phyloP scores from a whole-genome alignment of 2,329 filamentous ascomycete species.

The Sporothrix variecibatus region DNA sequence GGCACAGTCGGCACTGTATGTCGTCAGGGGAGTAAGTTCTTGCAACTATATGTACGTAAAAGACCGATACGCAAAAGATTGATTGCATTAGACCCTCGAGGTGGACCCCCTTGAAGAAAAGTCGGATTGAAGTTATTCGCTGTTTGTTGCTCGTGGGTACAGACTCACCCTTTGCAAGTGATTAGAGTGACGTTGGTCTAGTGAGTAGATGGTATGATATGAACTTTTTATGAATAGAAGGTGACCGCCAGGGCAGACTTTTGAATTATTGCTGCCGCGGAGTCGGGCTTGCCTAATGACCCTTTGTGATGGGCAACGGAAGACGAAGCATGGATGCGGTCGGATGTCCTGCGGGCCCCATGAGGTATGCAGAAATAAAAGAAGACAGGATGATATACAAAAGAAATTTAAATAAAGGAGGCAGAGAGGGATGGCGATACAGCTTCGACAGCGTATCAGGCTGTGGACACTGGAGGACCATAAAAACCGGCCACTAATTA shows the following conservation, averaged over 20 bases:
- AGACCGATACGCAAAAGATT: too few species aligned
- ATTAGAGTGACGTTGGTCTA: neutral
- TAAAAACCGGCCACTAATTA: conserved; percentile 35
- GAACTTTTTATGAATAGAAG: neutral
- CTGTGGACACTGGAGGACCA: neutral
- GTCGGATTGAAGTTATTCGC: neutral
- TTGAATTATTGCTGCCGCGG: neutral
- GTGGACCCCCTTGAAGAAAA: neutral
- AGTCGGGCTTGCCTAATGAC: neutral
- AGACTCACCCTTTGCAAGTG: neutral
- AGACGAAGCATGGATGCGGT: neutral
- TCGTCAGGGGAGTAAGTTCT: too few species aligned
- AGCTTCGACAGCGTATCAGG: neutral
- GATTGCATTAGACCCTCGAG: too few species aligned
- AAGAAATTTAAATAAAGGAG: neutral
- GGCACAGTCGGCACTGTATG: too few species aligned
- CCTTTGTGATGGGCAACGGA: neutral
- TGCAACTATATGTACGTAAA: too few species aligned
- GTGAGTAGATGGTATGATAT: neutral
- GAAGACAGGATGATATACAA: conserved; percentile 1
- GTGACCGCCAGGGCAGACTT: neutral
- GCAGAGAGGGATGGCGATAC: neutral
- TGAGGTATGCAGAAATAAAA: neutral
- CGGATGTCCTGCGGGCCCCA: neutral
- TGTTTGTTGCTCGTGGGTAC: neutral